phyloP scores from a whole-genome alignment of 495 filamentous ascomycete genomes.

The Daldinia vernicosa region DNA sequence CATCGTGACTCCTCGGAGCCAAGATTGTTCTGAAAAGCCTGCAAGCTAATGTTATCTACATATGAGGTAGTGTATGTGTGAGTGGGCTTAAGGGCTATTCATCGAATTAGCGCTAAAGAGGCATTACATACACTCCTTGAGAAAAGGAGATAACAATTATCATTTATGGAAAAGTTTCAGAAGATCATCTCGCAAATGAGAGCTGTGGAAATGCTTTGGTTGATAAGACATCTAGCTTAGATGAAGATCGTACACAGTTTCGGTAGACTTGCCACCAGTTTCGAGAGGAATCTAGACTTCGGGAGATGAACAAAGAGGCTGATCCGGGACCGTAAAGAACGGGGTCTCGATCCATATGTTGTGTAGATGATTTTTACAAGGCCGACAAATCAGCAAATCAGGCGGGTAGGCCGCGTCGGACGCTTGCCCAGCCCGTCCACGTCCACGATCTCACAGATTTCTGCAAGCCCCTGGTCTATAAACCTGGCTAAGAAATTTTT shows the following conservation, averaged over 20 bases:
- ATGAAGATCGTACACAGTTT: constrained; percentile 26
- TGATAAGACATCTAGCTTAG: neutral
- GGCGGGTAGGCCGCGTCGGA: neutral
- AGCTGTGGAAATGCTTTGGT: constrained; percentile 9
- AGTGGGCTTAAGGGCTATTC: neutral
- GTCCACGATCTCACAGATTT: neutral
- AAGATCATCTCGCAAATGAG: neutral
- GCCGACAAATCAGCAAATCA: neutral
- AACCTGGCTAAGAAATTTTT: constrained; percentile 28
- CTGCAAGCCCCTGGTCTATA: constrained; percentile 18
- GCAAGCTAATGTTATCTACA: constrained; percentile 3
- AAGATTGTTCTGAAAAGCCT: constrained; percentile 10
- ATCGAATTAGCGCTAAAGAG: neutral
- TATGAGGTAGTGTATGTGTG: neutral
- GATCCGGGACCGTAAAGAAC: constrained; percentile 26
- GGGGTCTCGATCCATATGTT: constrained; percentile 4
- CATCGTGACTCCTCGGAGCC: constrained; percentile 26
- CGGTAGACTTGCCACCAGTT: constrained; percentile 14
- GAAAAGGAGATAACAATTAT: neutral
- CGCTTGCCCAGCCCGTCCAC: neutral
- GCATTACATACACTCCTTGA: neutral
- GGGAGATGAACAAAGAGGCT: constrained; percentile 1
- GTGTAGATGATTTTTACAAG: neutral
- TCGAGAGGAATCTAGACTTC: constrained; percentile 23
- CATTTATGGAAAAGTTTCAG: neutral